Base-by-base conservation (phyloP, 331 rosid genomes). In the Malus hybrid region DNA sequence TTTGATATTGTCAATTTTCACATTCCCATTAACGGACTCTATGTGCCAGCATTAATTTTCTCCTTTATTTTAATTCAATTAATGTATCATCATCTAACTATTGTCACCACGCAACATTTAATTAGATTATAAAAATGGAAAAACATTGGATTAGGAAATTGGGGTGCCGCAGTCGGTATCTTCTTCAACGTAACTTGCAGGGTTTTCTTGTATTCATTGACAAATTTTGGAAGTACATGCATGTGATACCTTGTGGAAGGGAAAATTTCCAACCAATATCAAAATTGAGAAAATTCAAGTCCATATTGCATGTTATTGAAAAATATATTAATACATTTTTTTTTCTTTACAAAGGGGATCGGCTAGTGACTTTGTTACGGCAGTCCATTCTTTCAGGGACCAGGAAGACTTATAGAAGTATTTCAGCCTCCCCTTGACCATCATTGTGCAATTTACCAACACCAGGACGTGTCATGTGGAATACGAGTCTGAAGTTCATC, bases 341-440 rank as follows among this genome's bases (percentile, higher is more conserved):
- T 36, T 39, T 39, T 39, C 11, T 39, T 39, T 39, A 39, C 11
- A 39, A 39, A 9, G 44, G 44, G 44, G 4, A 9, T 3, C 44
- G 0, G 11, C 11, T 36, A 36, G 44, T 36, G 11, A 8, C 1
- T 36, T 36, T 36, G 12, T 39, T 1, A 39, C 1, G 44, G 12
- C 4, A 9, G 12, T 39, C 44, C 44, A 39, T 39, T 1, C 2
- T 9, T 9, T 39, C 0, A 0, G 4, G 3, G 12, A 39, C 0
- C 12, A 0, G 1, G 1, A 39, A 39, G 12, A 9, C 44, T 39
- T 39, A 2, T 39, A 39, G 4, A 8, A 1, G 4, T 39, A 39
- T 39, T 39, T 39, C 0, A 39, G 11, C 11, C 11, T 36, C 0
- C 0, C 0, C 3, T 3, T 36, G 11, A 1, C 11, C 4, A 8